These are phyloP conservation scores for Cicer arietinum DNA, from an alignment of 306 rosid species.

Conservation along the genomic window DNA sequence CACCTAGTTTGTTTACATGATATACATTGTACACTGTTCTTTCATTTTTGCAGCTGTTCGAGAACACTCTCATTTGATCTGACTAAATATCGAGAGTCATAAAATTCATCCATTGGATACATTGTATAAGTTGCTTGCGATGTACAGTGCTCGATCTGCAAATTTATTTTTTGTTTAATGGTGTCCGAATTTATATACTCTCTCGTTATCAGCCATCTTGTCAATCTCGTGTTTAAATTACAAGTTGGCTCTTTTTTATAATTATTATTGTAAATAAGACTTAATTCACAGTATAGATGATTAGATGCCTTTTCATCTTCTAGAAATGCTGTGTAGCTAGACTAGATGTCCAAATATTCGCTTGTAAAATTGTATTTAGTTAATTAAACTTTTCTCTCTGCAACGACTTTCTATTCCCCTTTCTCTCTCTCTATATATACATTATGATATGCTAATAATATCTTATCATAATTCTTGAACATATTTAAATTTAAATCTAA, in stretches of 20 bases:
- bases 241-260: slow-evolving; percentile 11
- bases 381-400: background rate
- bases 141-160: slow-evolving; percentile 46
- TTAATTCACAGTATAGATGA: background rate
- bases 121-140: slow-evolving; percentile 32
- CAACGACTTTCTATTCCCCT: background rate
- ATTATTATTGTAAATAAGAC: slow-evolving; percentile 58
- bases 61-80: slow-evolving; percentile 89
- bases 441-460: too few species aligned
- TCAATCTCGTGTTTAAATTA: slow-evolving; percentile 47
- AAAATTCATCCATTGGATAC: slow-evolving; percentile 33
- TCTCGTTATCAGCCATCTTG: background rate
- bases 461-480: too few species aligned
- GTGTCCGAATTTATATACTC: slow-evolving; percentile 6
- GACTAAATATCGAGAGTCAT: slow-evolving; percentile 79
- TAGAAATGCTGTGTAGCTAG: slow-evolving; percentile 25
- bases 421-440: too few species aligned
- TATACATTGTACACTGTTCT: slow-evolving; percentile 3
- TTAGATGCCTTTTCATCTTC: slow-evolving; percentile 2
- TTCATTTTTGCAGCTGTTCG: slow-evolving; percentile 76
- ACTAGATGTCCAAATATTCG: slow-evolving; percentile 31
- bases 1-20: slow-evolving; percentile 12
- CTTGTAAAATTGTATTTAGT: slow-evolving; percentile 10
- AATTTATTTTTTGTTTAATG: slow-evolving; percentile 24
- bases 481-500: too few species aligned